Conservation (phyloP, 2,329 filamentous ascomycete genomes). For the Claviceps maximensis region DNA sequence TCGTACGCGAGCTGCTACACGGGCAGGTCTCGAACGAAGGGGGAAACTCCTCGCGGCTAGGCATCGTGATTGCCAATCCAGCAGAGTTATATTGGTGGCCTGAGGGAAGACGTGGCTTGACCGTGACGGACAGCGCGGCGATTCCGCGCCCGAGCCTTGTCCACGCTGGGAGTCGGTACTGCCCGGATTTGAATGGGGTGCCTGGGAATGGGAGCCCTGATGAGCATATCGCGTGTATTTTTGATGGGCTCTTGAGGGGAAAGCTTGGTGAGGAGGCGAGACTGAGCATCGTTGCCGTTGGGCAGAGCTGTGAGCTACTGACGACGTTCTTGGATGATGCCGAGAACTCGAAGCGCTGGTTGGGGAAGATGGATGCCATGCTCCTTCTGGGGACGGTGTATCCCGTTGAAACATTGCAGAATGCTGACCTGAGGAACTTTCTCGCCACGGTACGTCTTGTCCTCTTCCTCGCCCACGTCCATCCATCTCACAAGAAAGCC, state of each 20-base stretch:
- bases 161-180: constrained; percentile 38
- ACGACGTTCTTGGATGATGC: constrained; percentile 44
- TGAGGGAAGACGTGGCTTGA: constrained; percentile 46
- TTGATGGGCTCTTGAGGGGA: constrained; percentile 46
- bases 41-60: constrained; percentile 29
- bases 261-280: constrained; percentile 35
- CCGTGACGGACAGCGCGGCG: constrained; percentile 38
- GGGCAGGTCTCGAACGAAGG: constrained; percentile 21
- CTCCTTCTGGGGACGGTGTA: constrained; percentile 36
- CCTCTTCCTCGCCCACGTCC: neutral
- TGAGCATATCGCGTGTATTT: constrained; percentile 54
- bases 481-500: neutral
- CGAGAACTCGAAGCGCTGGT: constrained; percentile 35
- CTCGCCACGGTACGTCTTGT: constrained; percentile 31
- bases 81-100: constrained; percentile 70
- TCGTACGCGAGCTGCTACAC: constrained; percentile 39
- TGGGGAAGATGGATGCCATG: constrained; percentile 31
- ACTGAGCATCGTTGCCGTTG: constrained; percentile 59
- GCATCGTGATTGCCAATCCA: constrained; percentile 63
- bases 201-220: constrained; percentile 40
- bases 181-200: constrained; percentile 46
- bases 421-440: constrained; percentile 33
- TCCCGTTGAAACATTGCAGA: constrained; percentile 24
- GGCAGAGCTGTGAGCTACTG: constrained; percentile 48
- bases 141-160: constrained; percentile 51